Base-by-base conservation (phyloP, 192 early-diverging fungal species). In the Haplosporangium gracile region DNA sequence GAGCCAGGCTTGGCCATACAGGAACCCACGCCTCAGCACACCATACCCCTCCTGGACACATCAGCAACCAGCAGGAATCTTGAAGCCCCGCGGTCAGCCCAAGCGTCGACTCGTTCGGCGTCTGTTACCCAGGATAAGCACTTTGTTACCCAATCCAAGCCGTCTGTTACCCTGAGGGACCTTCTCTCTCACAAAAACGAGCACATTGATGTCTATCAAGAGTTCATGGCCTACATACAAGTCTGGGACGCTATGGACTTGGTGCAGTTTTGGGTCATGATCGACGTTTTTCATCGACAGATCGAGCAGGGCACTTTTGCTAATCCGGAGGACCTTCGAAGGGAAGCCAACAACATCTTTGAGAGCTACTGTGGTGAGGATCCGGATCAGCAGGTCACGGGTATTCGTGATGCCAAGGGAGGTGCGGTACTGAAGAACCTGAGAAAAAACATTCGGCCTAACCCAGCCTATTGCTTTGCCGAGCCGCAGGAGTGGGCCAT, bases 241-340 rank as follows among this genome's bases (percentile, higher is more conserved):
- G 78, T 85, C 34, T 85, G 83, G 83, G 83, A 85, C 22, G 83
- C 78, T 20, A 80, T 85, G 83, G 83, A 85, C 29, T 45, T 85
- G 8, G 78, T 63, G 5, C 78, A 85, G 49, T 85, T 85, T 60
- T 85, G 83, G 83, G 69, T 85, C 40, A 85, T 85, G 83, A 85
- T 72, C 11, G 83, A 85, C 32, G 55, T 80, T n/a, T 85, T 85
- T 38, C 83, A 85, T 68, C 74, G 83, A 29, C 83, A 85, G 26
- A 80, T 85, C 29, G 78, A 85, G 43, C 74, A 85, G 22, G 83
- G 83, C 5, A 77, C 75, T 0, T 75, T 85, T 16, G 63, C 78
- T 2, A 42, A 77, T 24, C 18, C 49, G 5, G 72, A 79, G 22
- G 83, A 80, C 57, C 78, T 85, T 68, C 83, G 68, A 24, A 74